Conservation (phyloP, 805 yeast genomes). For the Metschnikowia sp. region DNA sequence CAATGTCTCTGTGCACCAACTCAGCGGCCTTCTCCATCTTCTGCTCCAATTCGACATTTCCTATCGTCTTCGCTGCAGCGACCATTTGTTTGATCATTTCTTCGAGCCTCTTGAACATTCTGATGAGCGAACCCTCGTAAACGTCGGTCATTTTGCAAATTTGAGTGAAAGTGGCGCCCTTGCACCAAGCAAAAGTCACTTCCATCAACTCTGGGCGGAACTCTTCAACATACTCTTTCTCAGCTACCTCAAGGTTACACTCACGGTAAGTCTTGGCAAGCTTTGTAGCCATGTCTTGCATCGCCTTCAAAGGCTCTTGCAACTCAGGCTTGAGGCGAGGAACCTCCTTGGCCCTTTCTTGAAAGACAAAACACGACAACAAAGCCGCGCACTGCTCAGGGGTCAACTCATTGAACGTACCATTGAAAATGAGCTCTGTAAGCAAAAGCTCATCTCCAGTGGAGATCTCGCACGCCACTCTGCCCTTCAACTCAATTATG, state of each 20-base stretch:
- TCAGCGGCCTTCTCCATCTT: constrained; percentile 86
- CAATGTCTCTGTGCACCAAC: constrained; percentile 91
- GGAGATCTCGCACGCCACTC: constrained; percentile 95
- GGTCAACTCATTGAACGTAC: constrained; percentile 83
- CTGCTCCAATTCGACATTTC: constrained; percentile 78
- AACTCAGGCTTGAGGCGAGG: constrained; percentile 85
- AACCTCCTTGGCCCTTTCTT: constrained; percentile 86
- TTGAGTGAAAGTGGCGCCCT: constrained; percentile 93
- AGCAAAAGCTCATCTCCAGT: constrained; percentile 83
- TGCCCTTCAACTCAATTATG: constrained; percentile 91
- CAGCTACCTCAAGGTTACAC: constrained; percentile 84
- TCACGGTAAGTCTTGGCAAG: constrained; percentile 89
- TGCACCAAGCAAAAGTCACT: constrained; percentile 94
- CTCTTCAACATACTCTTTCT: constrained; percentile 87
- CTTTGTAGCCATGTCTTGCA: constrained; percentile 87
- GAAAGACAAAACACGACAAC: constrained; percentile 93
- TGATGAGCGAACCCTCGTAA: constrained; percentile 91
- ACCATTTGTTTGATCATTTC: constrained; percentile 89
- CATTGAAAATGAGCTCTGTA: constrained; percentile 92
- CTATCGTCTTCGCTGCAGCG: constrained; percentile 90
- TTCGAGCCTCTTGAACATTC: constrained; percentile 92
- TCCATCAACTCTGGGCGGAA: constrained; percentile 96
- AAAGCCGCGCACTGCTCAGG: constrained; percentile 92
- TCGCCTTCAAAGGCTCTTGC: constrained; percentile 83
- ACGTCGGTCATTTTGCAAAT: constrained; percentile 99